Base-by-base conservation (phyloP, 768 basidiomycete genomes). In the Collybia sp. region DNA sequence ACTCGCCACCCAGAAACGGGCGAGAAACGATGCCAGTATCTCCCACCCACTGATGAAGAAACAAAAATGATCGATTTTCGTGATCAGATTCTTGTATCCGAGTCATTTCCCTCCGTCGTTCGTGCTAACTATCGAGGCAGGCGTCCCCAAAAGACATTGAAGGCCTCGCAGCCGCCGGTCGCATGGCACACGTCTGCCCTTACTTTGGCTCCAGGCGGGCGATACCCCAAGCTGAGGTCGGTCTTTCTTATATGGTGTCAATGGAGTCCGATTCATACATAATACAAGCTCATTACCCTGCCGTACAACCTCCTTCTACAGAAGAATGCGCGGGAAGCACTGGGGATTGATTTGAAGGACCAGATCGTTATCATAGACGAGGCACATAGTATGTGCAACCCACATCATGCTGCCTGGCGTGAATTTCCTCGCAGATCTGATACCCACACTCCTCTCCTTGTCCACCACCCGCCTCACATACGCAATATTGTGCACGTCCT, bases 331-430 rank as follows among this genome's bases (percentile, higher is more conserved):
- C 73, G 95, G 42, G 91, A 96, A 56, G 83, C 92, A 0, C 72
- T 97, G 0, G 88, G 88, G 2, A 93, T 99, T 47, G 79, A 90
- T 57, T 68, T 96, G 38, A 85, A 76, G 10, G 78, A 84, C 56
- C 92, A 96, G 55, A 72, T 97, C 13, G 79, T 99, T 25, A 75
- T 98, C 17, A 82, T 99, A 44, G 95, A 99, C 58, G 95, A 99
- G 69, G 95, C 95, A 0, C 95, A 99, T 64, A 97, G 92, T 93
- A 55, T 47, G 89, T 69, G 37, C 34, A 35, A 30, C 18, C 6
- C 44, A 12, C 2, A 32, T 12, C n/a, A 31, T 25, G 15, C 30
- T 43, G 17, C 20, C 13, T 47, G 30, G 36, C n/a, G 36, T n/a
- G 49, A 13, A 30, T 20, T 17, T 44, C 0, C 15, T 37, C 36